Base-by-base conservation (phyloP, 139 green algal species). In the Trebouxia sp. region DNA sequence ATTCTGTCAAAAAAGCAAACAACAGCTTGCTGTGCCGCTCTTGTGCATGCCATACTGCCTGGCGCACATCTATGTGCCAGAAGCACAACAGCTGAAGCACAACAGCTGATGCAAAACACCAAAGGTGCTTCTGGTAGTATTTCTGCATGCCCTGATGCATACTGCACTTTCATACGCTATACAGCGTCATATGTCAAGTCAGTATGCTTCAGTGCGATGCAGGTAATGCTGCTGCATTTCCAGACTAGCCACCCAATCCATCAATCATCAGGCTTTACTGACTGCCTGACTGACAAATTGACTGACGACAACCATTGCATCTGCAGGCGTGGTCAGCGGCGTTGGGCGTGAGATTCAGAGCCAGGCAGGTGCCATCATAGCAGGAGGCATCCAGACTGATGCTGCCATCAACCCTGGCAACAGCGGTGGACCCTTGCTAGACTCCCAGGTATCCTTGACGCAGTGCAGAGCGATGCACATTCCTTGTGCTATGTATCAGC, bases 301-400 rank as follows among this genome's bases (percentile, higher is more conserved):
- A 5, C 1, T 5, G 1, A 26, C 24, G 30, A 12, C 56, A 8
- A 50, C 66, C n/a, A 17, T 26, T 37, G 17, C 10, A 8, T n/a
- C 22, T 65, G 39, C 82, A 80, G 82, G 89, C 11, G 86, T 93
- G 39, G 79, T 96, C 41, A 86, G 53, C 28, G 90, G 86, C 0
- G 47, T 94, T 22, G 83, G 85, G 3, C 81, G 92, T 0, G 90
- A 93, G 53, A 94, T 96, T 74, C 82, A 87, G 41, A 89, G 78
- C 74, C 84, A 89, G 74, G 80, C 89, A 12, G 89, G 86, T 17
- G 80, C 26, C 24, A 76, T 78, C 17, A 88, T 91, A 38, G 79
- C 86, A 1, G 93, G 93, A 1, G 94, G 90, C 50, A 96, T 98
- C 32, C 94, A 97, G 78, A 95, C 89, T 24, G 91, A 93, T 83